These are phyloP conservation scores for Colletotrichum salicis DNA, from an alignment of 2,329 filamentous ascomycete species.

Conservation along the genomic window DNA sequence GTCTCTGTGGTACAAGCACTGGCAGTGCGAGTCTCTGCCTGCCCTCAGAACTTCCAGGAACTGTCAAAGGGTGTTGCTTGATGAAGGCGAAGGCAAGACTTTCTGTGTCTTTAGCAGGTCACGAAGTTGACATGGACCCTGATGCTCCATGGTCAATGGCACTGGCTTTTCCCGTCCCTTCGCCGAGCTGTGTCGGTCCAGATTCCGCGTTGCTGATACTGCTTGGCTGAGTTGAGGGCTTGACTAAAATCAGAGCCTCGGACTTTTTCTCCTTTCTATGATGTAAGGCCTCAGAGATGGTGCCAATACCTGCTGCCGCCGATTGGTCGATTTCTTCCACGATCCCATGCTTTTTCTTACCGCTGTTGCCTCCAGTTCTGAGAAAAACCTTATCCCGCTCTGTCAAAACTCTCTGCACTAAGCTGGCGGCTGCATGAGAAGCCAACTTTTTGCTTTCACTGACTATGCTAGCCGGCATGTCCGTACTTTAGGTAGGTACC, in stretches of 20 bases:
- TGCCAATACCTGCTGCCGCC: constrained; percentile 35
- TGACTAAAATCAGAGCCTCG: neutral
- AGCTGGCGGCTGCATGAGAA: neutral
- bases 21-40: constrained; percentile 50
- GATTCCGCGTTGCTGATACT: fast-evolving
- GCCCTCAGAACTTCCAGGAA: fast-evolving
- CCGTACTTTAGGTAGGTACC: no score
- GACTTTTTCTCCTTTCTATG: constrained; percentile 36
- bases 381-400: constrained; percentile 13
- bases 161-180: neutral
- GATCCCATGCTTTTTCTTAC: constrained; percentile 21
- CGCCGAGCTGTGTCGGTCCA: neutral
- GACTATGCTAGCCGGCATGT: neutral
- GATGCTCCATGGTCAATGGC: neutral
- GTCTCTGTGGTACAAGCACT: constrained; percentile 62
- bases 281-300: constrained; percentile 36
- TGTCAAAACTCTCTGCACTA: neutral
- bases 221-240: neutral
- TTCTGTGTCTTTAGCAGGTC: neutral
- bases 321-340: constrained; percentile 33
- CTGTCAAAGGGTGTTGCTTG: neutral
- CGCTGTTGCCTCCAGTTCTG: neutral
- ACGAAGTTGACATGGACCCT: neutral
- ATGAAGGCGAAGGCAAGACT: constrained; percentile 16
- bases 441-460: neutral